Conservation (phyloP, 2,329 filamentous ascomycete genomes). For the Orbilia brochopaga region DNA sequence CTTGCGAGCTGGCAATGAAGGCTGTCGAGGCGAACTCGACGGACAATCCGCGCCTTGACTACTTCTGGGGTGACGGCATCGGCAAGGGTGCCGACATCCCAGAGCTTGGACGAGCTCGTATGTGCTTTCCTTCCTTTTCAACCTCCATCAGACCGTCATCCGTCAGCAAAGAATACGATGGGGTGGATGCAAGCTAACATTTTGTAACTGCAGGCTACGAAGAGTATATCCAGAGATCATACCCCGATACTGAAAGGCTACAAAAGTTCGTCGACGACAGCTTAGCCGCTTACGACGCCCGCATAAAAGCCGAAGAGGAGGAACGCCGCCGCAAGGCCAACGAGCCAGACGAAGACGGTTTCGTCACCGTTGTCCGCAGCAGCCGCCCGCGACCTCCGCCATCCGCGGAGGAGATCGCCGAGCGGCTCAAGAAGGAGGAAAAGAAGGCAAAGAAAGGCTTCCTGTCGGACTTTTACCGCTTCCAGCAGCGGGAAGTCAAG, state of each 20-base stretch:
- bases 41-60: constrained; percentile 65
- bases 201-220: constrained; percentile 66
- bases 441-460: constrained; percentile 69
- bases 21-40: constrained; percentile 69
- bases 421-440: constrained; percentile 69
- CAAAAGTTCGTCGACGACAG: constrained; percentile 80
- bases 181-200: too few species aligned
- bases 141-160: not conserved
- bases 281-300: constrained; percentile 79
- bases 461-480: constrained; percentile 77
- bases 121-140: constrained; percentile 15
- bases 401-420: constrained; percentile 70
- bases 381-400: constrained; percentile 74
- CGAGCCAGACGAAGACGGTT: constrained; percentile 91
- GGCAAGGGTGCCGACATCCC: constrained; percentile 63
- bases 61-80: constrained; percentile 70
- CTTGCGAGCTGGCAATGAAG: constrained; percentile 76
- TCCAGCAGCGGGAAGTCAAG: constrained; percentile 79
- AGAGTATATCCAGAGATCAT: constrained; percentile 72
- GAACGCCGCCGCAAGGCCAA: constrained; percentile 71
- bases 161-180: constrained; percentile 11
- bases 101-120: constrained; percentile 63
- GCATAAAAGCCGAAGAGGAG: constrained; percentile 69
- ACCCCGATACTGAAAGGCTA: constrained; percentile 71
- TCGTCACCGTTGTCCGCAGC: constrained; percentile 86